A percentile compares a stretch with the other conserved stretches of the same genome.
These are phyloP conservation scores for Begonia peltatifolia DNA, from an alignment of 306 rosid species.

Conservation along the genomic window DNA sequence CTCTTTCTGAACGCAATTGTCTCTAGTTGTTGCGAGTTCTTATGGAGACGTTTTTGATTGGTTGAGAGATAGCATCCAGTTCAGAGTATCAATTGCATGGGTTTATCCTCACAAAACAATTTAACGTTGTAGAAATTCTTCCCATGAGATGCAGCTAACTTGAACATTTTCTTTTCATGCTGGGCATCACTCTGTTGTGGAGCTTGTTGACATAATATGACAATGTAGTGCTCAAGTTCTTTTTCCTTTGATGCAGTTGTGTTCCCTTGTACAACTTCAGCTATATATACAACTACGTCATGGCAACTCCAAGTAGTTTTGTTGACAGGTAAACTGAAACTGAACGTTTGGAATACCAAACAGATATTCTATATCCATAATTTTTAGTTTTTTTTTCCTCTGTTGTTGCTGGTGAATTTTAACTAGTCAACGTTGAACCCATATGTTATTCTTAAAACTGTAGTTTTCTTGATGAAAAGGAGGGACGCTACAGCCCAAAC, in stretches of 20 bases:
- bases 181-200: too few relatives aligned
- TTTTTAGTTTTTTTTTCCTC: neutral
- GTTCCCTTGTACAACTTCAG: slow-evolving; percentile 92
- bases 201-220: slow-evolving; percentile 1
- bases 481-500: slow-evolving; percentile 82
- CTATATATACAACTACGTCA: slow-evolving; percentile 63
- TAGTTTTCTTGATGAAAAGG: slow-evolving; percentile 89
- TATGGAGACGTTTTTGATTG: too few relatives aligned
- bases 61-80: too few relatives aligned
- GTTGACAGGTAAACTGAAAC: slow-evolving; percentile 89
- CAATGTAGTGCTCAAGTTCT: slow-evolving; percentile 11
- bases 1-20: neutral
- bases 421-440: neutral
- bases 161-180: too few relatives aligned
- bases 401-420: too few relatives aligned
- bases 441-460: slow-evolving; percentile 9
- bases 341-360: slow-evolving; percentile 42
- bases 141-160: too few relatives aligned
- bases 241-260: slow-evolving; percentile 56
- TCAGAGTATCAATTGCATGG: too few relatives aligned
- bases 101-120: too few relatives aligned
- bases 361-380: slow-evolving; percentile 20
- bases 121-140: too few relatives aligned
- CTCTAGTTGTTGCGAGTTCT: too few relatives aligned
- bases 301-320: slow-evolving; percentile 73